Base-by-base conservation (phyloP, 371 early-diverging fungal species). In the Mucor saturninus region DNA sequence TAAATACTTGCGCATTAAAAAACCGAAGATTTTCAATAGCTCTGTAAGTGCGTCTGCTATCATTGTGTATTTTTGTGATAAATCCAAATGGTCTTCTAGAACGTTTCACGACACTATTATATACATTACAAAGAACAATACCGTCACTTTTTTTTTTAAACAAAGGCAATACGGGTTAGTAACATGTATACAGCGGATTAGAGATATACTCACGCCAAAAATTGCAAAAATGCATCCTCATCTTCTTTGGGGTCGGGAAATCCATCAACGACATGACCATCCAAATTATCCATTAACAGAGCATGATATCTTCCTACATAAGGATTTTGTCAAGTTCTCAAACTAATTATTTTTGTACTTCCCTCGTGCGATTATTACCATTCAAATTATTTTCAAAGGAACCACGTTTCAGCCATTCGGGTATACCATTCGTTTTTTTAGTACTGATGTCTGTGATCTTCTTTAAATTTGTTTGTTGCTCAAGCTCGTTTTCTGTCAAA, bases 1-100 rank as follows among this genome's bases (percentile, higher is more conserved):
- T 15, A 8, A 26, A n/a, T 5, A 72, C 83, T 68, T 82, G 85
- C 88, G 85, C 84, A 50, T 83, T 65, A 69, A 88, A 83, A 65
- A 88, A 88, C 10, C 83, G 77, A 49, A 86, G 74, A 69, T 88
- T 86, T 54, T 88, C 88, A 11, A 81, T 81, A 5, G 81, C 84
- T 54, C 88, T 75, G 67, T 83, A 88, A 3, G 86, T 83, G n/a
- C 88, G 77, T n/a, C 67, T 62, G 14, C 84, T 86, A 54, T 86
- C 83, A 13, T 76, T 72, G 49, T 88, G 84, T 26, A 84, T 76
- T 54, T 88, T 85, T 55, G 74, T 83, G 30, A 88, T 85, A 21
- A 81, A 70, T 10, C 86, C 88, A 72, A 88, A 88, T 1, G 86
- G 86, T 57, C 86, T 77, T 61, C 76, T 77, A 15, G 86, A 85